Evolutionary conservation across 2,329 filamentous ascomycete species (phyloP), one percentile per base, ranked within the genome.

Genomic region (Sordariomycetes sp.): DNA sequence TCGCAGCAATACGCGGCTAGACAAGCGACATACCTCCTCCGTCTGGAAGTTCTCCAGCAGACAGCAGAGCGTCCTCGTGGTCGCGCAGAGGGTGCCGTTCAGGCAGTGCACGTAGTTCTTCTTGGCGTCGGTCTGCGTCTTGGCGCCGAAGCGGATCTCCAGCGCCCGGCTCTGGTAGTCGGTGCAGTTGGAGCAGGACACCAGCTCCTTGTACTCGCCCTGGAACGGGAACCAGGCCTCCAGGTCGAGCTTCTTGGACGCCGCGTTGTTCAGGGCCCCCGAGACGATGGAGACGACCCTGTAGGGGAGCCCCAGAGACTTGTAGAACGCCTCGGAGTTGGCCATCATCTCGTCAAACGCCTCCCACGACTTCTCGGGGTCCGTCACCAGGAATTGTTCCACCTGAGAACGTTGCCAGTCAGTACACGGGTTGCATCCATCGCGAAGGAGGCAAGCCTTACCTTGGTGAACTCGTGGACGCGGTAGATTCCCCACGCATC

Each of bases 401-500:
- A 90, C 82, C 70, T 71, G 25, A 35, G 8, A 22, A 12, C 20
- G 2, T 25, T 2, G 18, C 24, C 5, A 14, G 22, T 24, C 22
- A 50, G n/a, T 50, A 24, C 12, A 10, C 14, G 4, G 46, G 46
- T n/a, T 1, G 22, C 46, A 3, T n/a, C 46, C 4, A 12, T 1
- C 5, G 46, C 22, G 20, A 24, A 50, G 6, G 22, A 10, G 20
- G 4, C 2, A 22, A 24, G 22, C 12, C 3, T n/a, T 62, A 84
- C 86, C 82, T 95, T 97, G 72, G 97, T 93, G 68, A 97, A 99
- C 72, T 99, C 93, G 72, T 99, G 94, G 32, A 97, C 92, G 63
- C 94, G 87, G 82, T 97, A 99, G 61, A 97, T 90, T 59, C 94
- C 94, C 94, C 94, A 99, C 1, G 93, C 93, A 71, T 99, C 91